Conservation (phyloP, 169 alveolate species). For the Plasmodium knowlesi region DNA sequence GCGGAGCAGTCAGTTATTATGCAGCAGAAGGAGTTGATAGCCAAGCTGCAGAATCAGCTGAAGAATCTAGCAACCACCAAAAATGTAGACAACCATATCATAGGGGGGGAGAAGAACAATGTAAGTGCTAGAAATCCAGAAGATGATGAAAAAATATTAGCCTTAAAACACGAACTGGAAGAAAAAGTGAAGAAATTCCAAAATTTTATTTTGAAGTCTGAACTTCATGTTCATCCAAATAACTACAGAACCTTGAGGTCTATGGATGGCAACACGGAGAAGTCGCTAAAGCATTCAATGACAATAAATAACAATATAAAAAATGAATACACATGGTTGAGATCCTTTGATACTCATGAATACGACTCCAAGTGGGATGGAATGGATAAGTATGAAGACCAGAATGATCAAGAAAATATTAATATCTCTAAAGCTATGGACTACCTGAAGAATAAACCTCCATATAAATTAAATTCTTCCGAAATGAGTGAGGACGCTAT, state of each 20-base stretch:
- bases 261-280: conserved; percentile 58
- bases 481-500: conserved; percentile 51
- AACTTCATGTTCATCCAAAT: conserved; percentile 51
- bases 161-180: conserved; percentile 80
- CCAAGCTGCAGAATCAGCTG: conserved; percentile 74
- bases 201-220: conserved; percentile 83
- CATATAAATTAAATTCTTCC: conserved; percentile 70
- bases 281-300: conserved; percentile 68
- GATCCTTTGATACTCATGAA: conserved; percentile 73
- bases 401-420: conserved; percentile 56
- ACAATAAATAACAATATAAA: conserved; percentile 40
- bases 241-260: conserved; percentile 63
- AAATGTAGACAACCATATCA: conserved; percentile 48
- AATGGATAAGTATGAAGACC: conserved; percentile 69
- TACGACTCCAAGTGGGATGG: conserved; percentile 70
- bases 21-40: conserved; percentile 84
- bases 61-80: conserved; percentile 55
- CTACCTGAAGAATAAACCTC: conserved; percentile 70
- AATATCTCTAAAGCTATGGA: conserved; percentile 75
- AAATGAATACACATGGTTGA: conserved; percentile 70
- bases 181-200: conserved; percentile 84
- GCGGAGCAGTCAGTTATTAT: conserved; percentile 86
- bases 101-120: conserved; percentile 23
- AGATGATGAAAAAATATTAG: conserved; percentile 73
- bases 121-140: conserved; percentile 37